Evolutionary conservation across 2,329 filamentous ascomycete species (phyloP), one percentile per base, ranked within the genome.

Genomic region (Penicillium sp.): DNA sequence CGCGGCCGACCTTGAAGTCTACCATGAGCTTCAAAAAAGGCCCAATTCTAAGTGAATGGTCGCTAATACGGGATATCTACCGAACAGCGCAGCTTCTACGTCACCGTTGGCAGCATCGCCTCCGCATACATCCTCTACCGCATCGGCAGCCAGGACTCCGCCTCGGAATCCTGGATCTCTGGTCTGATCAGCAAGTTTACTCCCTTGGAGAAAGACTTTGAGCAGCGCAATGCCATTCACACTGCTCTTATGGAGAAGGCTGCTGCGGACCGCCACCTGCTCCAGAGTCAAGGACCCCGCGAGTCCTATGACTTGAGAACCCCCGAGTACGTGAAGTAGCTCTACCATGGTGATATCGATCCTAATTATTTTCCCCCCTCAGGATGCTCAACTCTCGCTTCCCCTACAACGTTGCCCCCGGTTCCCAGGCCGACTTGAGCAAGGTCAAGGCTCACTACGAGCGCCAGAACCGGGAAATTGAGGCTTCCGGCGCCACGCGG

Each of bases 401-500:
- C 1, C 84, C 84, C 14, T 84, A 77, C 70, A 88, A 88, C 64
- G 79, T 87, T 49, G 73, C 79, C 28, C 82, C 85, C 39, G 85
- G 85, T 46, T 80, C 81, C 41, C 70, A 78, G 49, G 79, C 79
- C 44, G 79, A 85, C 64, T 73, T 88, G 61, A 80, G 80, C 64
- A 68, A 77, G 46, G 75, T 87, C 49, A 81, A 85, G 53, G 80
- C 78, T 27, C 83, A 87, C 72, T 88, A 86, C 67, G 74, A 84
- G 69, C 79, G 79, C 63, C 65, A 81, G 63, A 79, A 82, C 51
- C 72, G 74, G 64, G 79, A 81, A 53, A 76, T 76, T 52, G 81
- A 87, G 54, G 79, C 79, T 66, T 75, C 75, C 65, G 84, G 82
- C 69, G 69, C 80, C 56, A 68, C 67, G 35, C 71, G 72, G 48